Base-by-base conservation (phyloP, 164 flowering plant species). In the Chimonanthus praecox region DNA sequence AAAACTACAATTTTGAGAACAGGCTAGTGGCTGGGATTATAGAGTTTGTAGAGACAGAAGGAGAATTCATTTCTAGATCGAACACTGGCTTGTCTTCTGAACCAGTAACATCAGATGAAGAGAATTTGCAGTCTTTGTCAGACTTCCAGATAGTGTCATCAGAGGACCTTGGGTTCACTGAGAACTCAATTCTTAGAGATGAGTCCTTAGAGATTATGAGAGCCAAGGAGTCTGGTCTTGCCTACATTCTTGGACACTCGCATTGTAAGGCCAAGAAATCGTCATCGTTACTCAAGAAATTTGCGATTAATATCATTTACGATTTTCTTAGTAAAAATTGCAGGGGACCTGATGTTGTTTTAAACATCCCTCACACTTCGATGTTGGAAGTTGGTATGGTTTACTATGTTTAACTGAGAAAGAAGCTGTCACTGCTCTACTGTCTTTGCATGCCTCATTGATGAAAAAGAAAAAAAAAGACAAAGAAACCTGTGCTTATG, bases 381-480 rank as follows among this genome's bases (percentile, higher is more conserved):
- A 51, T 87, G 74, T 80, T 89, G 9, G 89, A 86, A 78, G 94
- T 89, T 61, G 91, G 91, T 18, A 86, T 88, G 91, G 71, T 86
- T 70, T 88, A 86, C 74, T 77, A 86, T 65, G 90, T 89, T 67
- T 86, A 76, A 79, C 71, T 69, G 51, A 46, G 43, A 7, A 18
- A 47, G 20, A 75, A 47, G 62, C 11, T 44, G 33, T 33, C 33
- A 33, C 33, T 33, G n/a, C 10, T 65, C 68, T 61, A 11, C 64
- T 61, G 60, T 10, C 4, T 54, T 54, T 54, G 15, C 16, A 3
- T 63, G 11, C 4, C 6, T 7, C 4, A 7, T 7, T 33, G 66
- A 63, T 4, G 46, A 63, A 33, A 20, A 54, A 54, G 60, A 54
- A 10, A 1, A 1, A 21, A 1, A 33, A 33, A 33, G 33, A 54